phyloP scores from a whole-genome alignment of 306 rosid genomes.

The Fagus crenata region DNA sequence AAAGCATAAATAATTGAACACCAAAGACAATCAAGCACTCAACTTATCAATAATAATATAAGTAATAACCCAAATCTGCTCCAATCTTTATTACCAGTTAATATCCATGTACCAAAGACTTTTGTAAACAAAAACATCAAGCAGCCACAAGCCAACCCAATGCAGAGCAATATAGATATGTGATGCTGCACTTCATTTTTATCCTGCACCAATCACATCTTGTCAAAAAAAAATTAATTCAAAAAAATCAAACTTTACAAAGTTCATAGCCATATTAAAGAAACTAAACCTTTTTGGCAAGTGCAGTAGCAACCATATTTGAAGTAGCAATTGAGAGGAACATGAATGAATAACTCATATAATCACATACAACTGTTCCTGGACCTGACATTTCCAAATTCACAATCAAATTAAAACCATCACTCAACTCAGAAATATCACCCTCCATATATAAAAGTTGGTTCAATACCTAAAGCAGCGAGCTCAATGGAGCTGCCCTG shows the following conservation, averaged over 20 bases:
- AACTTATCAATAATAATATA: not conserved
- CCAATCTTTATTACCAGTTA: conserved; percentile 58
- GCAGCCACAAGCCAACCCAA: conserved; percentile 77
- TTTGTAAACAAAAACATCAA: conserved; percentile 69
- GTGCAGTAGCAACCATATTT: conserved; percentile 91
- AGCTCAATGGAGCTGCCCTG: conserved; percentile 92
- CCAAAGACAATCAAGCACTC: not conserved
- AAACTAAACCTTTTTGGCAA: conserved; percentile 68
- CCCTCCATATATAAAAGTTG: no score
- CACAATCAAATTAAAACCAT: not conserved
- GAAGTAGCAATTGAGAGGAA: conserved; percentile 91
- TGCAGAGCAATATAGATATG: conserved; percentile 65
- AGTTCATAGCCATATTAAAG: not conserved
- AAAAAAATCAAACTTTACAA: not conserved
- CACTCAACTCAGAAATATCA: not conserved
- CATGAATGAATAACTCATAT: conserved; percentile 76
- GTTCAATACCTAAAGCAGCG: conserved; percentile 85
- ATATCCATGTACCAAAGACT: conserved; percentile 64
- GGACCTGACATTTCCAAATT: conserved; percentile 60
- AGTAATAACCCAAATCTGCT: conserved; percentile 3
- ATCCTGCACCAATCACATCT: conserved; percentile 52
- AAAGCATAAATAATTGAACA: conserved; percentile 20
- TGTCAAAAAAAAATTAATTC: conserved; percentile 11
- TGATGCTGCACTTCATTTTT: conserved; percentile 80
- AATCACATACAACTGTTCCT: conserved; percentile 83